Conservation (phyloP, 2,329 filamentous ascomycete genomes). For the Cytospora chrysosperma region DNA sequence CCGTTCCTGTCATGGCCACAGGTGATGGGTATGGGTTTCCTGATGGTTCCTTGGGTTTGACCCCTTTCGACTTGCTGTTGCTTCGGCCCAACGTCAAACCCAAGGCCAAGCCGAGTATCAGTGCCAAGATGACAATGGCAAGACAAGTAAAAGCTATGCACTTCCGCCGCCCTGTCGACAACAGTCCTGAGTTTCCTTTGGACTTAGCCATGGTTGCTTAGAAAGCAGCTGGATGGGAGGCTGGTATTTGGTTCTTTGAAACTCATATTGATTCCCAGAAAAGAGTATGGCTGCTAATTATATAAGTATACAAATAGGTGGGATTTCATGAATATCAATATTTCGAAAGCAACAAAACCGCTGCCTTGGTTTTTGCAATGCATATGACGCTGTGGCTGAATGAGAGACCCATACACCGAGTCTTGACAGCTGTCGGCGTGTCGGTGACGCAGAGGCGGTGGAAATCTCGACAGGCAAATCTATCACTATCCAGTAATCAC, state of each 20-base stretch:
- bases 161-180: not conserved
- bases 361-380: not conserved
- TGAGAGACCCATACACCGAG: not conserved
- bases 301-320: not conserved
- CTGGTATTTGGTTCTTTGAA: not conserved
- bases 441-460: not conserved
- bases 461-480: not conserved
- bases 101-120: not conserved
- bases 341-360: not conserved
- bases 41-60: not conserved
- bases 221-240: not conserved
- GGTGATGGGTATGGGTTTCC: slow-evolving; percentile 26
- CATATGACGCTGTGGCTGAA: not conserved
- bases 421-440: not conserved
- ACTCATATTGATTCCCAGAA: not conserved
- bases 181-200: not conserved
- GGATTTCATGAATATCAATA: not conserved
- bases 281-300: not conserved
- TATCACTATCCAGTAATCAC: not conserved
- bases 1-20: slow-evolving; percentile 26
- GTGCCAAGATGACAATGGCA: not conserved
- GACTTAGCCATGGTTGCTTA: not conserved
- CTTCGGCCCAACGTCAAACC: not conserved
- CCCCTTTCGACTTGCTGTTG: not conserved
- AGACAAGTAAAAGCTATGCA: not conserved